A percentile compares a stretch with the other conserved stretches of the same genome.
Evolutionary conservation across 192 early-diverging fungal genomes (phyloP).

Genomic region (Coemansia sp.): DNA sequence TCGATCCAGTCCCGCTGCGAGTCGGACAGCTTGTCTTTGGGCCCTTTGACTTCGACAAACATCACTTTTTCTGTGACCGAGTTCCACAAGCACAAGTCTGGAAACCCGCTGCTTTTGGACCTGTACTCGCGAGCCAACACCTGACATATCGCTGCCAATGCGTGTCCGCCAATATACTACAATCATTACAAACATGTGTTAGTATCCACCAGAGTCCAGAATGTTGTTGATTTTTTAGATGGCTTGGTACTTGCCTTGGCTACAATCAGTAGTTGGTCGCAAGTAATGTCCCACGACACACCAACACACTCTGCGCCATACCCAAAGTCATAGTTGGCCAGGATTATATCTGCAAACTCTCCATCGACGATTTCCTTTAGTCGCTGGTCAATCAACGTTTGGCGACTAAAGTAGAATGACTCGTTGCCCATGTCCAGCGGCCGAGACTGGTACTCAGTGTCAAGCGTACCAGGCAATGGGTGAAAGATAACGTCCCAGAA

Average conservation of each 20-base stretch:
- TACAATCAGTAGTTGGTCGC: constrained; percentile 26
- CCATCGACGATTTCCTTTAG: constrained; percentile 32
- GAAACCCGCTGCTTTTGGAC: constrained; percentile 64
- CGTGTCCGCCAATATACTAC: constrained; percentile 60
- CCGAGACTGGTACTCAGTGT: constrained; percentile 66
- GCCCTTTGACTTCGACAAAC: constrained; percentile 73
- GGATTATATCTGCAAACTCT: constrained; percentile 19
- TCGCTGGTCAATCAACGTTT: constrained; percentile 38
- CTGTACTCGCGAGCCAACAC: constrained; percentile 64
- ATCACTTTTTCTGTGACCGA: constrained; percentile 51
- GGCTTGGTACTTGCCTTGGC: constrained; percentile 22
- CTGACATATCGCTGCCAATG: constrained; percentile 59
- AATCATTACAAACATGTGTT: background rate
- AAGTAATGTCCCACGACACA: constrained; percentile 43
- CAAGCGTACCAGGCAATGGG: constrained; percentile 62
- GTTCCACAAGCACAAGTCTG: constrained; percentile 72
- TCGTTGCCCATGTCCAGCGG: constrained; percentile 68
- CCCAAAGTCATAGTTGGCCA: constrained; percentile 17
- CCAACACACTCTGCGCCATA: constrained; percentile 37
- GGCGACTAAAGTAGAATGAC: constrained; percentile 62
- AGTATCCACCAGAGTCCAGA: background rate
- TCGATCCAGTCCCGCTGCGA: constrained; percentile 72
- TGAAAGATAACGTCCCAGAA: constrained; percentile 74
- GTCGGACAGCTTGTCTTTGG: constrained; percentile 66
- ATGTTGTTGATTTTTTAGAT: background rate